Conservation (phyloP, 2,329 filamentous ascomycete genomes). For the Elsinoe perseae region DNA sequence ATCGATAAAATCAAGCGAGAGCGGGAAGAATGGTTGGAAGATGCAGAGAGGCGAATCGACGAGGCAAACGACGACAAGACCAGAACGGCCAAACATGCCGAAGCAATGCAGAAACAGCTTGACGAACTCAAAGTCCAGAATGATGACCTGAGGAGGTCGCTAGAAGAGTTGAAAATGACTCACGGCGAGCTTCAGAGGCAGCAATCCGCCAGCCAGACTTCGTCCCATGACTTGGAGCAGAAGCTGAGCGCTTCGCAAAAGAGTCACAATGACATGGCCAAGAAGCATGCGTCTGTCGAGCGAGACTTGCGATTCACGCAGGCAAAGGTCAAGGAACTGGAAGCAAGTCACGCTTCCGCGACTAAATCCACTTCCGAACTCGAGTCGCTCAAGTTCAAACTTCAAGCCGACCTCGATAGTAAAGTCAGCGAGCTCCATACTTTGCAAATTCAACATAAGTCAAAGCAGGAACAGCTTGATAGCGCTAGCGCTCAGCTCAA, state of each 20-base stretch:
- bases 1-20: slow-evolving; percentile 23
- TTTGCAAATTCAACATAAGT: slow-evolving; percentile 4
- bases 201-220: neutral
- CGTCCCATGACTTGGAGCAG: neutral
- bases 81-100: slow-evolving; percentile 16
- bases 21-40: slow-evolving; percentile 29
- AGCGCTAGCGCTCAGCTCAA: slow-evolving; percentile 8
- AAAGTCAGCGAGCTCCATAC: slow-evolving; percentile 3
- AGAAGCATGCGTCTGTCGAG: slow-evolving; percentile 9
- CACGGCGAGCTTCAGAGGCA: slow-evolving; percentile 13
- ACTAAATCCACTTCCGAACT: neutral
- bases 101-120: slow-evolving; percentile 21
- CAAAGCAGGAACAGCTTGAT: slow-evolving; percentile 13
- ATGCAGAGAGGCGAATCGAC: slow-evolving; percentile 30
- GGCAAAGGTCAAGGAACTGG: slow-evolving; percentile 15
- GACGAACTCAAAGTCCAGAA: slow-evolving; percentile 18
- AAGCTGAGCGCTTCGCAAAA: slow-evolving; percentile 14
- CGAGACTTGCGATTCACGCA: slow-evolving; percentile 15
- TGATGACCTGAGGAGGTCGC: slow-evolving; percentile 17
- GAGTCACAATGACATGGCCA: neutral
- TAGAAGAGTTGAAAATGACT: slow-evolving; percentile 7
- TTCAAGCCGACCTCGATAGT: slow-evolving; percentile 1
- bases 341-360: slow-evolving; percentile 20
- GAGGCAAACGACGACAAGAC: slow-evolving; percentile 28
- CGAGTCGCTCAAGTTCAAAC: neutral